A percentile compares a stretch with the other conserved stretches of the same genome.
Evolutionary conservation across 179 eudicot species (phyloP).

Genomic region (Vitellaria paradoxa): DNA sequence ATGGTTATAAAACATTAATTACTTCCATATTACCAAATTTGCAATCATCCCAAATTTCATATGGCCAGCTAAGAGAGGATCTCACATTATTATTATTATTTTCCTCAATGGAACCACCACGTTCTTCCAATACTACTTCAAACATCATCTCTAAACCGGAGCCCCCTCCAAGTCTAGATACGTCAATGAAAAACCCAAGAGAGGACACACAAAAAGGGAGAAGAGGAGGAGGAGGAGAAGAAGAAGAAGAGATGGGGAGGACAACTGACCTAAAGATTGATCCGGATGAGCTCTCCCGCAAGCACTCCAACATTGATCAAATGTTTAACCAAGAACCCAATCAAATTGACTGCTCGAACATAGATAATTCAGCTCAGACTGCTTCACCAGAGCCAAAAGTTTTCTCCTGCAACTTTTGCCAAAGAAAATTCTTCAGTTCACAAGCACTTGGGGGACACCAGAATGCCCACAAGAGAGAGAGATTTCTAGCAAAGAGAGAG

Average conservation of each 20-base stretch:
- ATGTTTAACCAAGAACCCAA: constrained; percentile 38
- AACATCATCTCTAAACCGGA: constrained; percentile 34
- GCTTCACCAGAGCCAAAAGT: constrained; percentile 54
- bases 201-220: constrained; percentile 13
- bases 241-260: constrained; percentile 28
- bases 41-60: neutral
- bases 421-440: constrained; percentile 60
- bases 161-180: constrained; percentile 19
- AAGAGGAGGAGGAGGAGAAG: constrained; percentile 10
- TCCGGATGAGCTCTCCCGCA: constrained; percentile 22
- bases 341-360: constrained; percentile 43
- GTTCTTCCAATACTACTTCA: constrained; percentile 40
- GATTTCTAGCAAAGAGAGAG: constrained; percentile 51
- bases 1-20: constrained; percentile 14
- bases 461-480: constrained; percentile 62
- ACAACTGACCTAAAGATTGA: constrained; percentile 18
- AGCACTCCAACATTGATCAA: constrained; percentile 28
- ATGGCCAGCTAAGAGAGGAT: neutral
- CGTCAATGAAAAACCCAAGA: constrained; percentile 15
- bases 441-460: constrained; percentile 71
- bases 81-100: neutral
- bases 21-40: neutral
- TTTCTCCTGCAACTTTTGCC: constrained; percentile 64
- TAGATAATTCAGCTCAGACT: constrained; percentile 38
- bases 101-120: constrained; percentile 37